phyloP scores from a whole-genome alignment of 73 alveolate genomes.

The Tetrahymena borealis region DNA sequence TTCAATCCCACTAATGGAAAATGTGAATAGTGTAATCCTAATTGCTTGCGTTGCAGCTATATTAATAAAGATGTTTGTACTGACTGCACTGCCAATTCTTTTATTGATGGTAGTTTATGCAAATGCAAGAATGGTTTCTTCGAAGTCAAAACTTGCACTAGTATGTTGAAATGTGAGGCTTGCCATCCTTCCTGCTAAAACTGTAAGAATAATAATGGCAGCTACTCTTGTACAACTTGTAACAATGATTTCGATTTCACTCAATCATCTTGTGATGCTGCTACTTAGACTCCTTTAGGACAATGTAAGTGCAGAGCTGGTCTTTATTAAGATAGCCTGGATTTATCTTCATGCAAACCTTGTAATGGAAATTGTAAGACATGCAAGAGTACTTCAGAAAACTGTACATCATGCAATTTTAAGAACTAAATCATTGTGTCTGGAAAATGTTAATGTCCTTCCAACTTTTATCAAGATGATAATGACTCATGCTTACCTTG shows the following conservation, averaged over 20 bases:
- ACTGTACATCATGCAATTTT: background rate
- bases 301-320: background rate
- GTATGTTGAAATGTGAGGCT: background rate
- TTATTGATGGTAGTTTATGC: background rate
- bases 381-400: background rate
- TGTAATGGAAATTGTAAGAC: background rate
- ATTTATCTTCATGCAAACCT: background rate
- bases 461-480: background rate
- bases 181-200: background rate
- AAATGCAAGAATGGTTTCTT: background rate
- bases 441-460: background rate
- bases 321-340: background rate
- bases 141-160: background rate
- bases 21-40: background rate
- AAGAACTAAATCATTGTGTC: background rate
- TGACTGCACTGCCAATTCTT: background rate
- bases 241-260: background rate
- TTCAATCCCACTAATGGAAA: background rate
- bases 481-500: background rate
- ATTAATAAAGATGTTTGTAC: background rate
- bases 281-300: background rate
- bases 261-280: background rate
- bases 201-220: background rate
- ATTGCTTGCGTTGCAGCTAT: background rate
- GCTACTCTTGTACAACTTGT: background rate